A percentile compares a stretch with the other conserved stretches of the same genome.
Conservation (phyloP, 23 red algal genomes). For the Gracilaria domingensis region DNA sequence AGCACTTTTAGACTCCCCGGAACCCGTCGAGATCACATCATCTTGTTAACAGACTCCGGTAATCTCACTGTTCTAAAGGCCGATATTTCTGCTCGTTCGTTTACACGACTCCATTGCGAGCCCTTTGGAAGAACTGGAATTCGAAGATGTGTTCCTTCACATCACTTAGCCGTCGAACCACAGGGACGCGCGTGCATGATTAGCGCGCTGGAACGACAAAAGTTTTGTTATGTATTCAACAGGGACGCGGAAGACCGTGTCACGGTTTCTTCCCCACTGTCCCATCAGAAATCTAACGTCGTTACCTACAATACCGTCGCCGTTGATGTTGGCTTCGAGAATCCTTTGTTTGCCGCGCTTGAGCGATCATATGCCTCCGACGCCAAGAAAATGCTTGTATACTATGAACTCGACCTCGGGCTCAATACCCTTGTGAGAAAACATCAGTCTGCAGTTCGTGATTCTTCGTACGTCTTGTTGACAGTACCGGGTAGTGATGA, state of each 20-base stretch:
- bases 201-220: conserved; percentile 79
- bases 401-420: conserved; percentile 93
- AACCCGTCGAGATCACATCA: conserved; percentile 78
- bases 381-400: conserved; percentile 62
- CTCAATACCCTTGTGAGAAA: conserved; percentile 82
- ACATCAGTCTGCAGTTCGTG: conserved; percentile 26
- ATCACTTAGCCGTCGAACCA: conserved; percentile 77
- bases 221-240: conserved; percentile 88
- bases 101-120: conserved; percentile 67
- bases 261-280: conserved; percentile 78
- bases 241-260: conserved; percentile 65
- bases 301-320: conserved; percentile 58
- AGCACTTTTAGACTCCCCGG: conserved; percentile 73
- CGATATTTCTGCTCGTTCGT: conserved; percentile 38
- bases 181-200: conserved; percentile 82
- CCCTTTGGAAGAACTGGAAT: conserved; percentile 81
- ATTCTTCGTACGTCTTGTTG: conserved; percentile 53
- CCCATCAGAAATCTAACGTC: conserved; percentile 62
- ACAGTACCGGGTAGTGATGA: conserved; percentile 81
- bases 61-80: conserved; percentile 68
- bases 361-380: conserved; percentile 66
- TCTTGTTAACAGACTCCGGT: conserved; percentile 77
- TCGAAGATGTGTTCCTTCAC: conserved; percentile 79
- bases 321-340: conserved; percentile 90
- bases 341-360: conserved; percentile 87